Evolutionary conservation across 208 protist species (phyloP).

Genomic region (Spongospora subterranea): DNA sequence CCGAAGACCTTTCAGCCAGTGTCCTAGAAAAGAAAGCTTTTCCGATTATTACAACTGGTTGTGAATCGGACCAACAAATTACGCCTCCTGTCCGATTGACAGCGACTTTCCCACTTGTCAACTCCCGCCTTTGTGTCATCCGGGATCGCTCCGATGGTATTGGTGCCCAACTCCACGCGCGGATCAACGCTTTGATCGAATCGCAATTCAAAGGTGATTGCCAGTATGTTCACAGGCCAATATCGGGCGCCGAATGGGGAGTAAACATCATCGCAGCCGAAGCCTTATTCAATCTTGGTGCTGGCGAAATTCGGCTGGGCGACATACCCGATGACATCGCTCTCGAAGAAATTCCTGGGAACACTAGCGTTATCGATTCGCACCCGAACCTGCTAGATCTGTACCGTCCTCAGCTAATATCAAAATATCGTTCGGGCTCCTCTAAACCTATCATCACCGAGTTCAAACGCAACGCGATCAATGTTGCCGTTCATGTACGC

Average conservation of each 20-base stretch:
- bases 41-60: no score
- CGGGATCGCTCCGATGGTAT: no score
- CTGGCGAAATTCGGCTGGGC: background rate
- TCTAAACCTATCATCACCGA: background rate
- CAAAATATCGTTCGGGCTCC: background rate
- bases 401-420: background rate
- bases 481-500: background rate
- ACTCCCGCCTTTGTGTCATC: no score
- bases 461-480: background rate
- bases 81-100: no score
- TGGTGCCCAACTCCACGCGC: no score
- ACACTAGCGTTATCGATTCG: background rate
- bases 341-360: background rate
- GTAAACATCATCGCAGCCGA: background rate
- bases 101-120: no score
- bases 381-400: background rate
- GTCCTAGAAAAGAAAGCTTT: no score
- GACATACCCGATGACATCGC: background rate
- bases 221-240: background rate
- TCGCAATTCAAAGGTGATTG: no score
- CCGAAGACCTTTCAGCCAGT: no score
- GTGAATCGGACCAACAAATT: no score
- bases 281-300: background rate
- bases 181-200: no score
- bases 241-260: background rate